phyloP scores from a whole-genome alignment of 495 filamentous ascomycete genomes.

The Hyaloscypha hepaticicola region DNA sequence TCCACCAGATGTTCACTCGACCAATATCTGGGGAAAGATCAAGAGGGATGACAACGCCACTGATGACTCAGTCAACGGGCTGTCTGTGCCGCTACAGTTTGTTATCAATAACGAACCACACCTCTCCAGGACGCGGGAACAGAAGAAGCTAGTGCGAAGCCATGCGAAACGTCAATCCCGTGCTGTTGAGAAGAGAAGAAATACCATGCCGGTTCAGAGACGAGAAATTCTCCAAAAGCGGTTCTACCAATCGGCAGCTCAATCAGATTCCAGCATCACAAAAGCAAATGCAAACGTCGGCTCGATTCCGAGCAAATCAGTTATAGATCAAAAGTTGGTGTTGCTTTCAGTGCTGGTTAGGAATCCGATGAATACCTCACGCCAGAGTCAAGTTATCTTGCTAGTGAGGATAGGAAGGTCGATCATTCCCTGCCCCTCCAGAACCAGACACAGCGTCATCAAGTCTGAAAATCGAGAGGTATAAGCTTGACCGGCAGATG shows the following conservation, averaged over 20 bases:
- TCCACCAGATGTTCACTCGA: neutral
- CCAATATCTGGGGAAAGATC: neutral
- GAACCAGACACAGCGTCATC: neutral
- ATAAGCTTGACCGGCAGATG: neutral
- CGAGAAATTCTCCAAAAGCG: neutral
- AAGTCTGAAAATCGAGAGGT: neutral
- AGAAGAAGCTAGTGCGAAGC: neutral
- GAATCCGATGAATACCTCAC: neutral
- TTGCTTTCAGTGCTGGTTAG: neutral
- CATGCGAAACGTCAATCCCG: neutral
- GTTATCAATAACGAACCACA: neutral
- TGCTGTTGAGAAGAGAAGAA: neutral
- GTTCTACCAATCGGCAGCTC: neutral
- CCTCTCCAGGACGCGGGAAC: neutral
- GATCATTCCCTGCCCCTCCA: neutral
- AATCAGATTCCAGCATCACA: neutral
- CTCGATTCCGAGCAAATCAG: neutral
- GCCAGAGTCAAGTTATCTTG: neutral
- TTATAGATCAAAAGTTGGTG: neutral
- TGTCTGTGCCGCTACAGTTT: neutral
- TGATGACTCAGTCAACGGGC: neutral
- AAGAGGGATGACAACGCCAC: neutral
- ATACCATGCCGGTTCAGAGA: neutral
- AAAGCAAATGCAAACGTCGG: neutral
- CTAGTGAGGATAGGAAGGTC: neutral